Percentiles rank a stretch among this genome's conserved stretches.
Conservation (phyloP, 2,329 filamentous ascomycete species). For the Gaeumannomyces sp. region DNA sequence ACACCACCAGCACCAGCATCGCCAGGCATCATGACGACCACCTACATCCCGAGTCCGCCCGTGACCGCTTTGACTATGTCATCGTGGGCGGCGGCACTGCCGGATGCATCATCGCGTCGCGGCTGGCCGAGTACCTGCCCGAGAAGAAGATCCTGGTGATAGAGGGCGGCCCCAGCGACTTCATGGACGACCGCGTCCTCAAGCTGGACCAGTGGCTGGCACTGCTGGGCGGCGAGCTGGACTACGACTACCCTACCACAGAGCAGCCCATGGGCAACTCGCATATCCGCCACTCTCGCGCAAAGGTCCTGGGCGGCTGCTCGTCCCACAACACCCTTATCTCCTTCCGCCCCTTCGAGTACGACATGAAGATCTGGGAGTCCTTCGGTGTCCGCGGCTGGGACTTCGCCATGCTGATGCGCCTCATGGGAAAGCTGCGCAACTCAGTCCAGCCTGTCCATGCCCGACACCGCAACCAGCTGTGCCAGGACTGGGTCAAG, state of each 20-base stretch:
- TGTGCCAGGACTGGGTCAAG: slow-evolving; percentile 85
- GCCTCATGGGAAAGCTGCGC: slow-evolving; percentile 74
- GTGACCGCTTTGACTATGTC: slow-evolving; percentile 73
- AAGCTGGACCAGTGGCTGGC: slow-evolving; percentile 83
- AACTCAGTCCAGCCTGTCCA: slow-evolving; percentile 91
- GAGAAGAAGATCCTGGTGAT: slow-evolving; percentile 76
- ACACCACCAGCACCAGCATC: background rate
- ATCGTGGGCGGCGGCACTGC: slow-evolving; percentile 82
- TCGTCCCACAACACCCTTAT: slow-evolving; percentile 93
- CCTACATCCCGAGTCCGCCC: slow-evolving; percentile 56
- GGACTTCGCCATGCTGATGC: slow-evolving; percentile 79
- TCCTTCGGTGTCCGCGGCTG: slow-evolving; percentile 75
- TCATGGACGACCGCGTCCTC: slow-evolving; percentile 78
- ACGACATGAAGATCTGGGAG: slow-evolving; percentile 82
- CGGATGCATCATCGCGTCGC: slow-evolving; percentile 76
- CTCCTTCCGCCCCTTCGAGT: slow-evolving; percentile 85
- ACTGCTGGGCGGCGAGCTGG: slow-evolving; percentile 77
- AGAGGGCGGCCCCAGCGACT: slow-evolving; percentile 85
- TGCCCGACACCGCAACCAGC: slow-evolving; percentile 76
- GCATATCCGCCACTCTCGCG: slow-evolving; percentile 83
- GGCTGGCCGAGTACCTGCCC: slow-evolving; percentile 76
- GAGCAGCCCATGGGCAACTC: slow-evolving; percentile 90
- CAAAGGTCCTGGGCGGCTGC: slow-evolving; percentile 88
- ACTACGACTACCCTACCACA: slow-evolving; percentile 85
- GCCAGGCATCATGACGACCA: slow-evolving; percentile 55